Conservation (phyloP, 495 filamentous ascomycete genomes). For the Penicillium paradoxum region DNA sequence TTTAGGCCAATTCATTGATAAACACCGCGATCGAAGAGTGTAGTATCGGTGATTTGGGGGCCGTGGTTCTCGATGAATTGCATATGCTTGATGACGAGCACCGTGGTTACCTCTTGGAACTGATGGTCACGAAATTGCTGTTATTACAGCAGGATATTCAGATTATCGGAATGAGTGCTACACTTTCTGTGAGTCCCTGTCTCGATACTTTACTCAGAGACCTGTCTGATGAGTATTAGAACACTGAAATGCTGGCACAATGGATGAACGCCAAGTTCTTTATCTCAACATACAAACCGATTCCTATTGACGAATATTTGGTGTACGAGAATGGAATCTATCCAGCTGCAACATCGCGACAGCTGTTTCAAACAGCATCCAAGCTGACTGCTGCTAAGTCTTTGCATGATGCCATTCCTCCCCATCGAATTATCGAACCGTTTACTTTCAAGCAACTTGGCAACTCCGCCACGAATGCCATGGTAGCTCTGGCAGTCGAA, state of each 20-base stretch:
- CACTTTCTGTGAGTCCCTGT: constrained; percentile 54
- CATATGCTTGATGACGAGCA: constrained; percentile 79
- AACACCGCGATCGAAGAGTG: constrained; percentile 72
- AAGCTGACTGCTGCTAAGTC: constrained; percentile 42
- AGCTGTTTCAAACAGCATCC: constrained; percentile 57
- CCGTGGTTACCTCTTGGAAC: constrained; percentile 75
- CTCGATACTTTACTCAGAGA: not conserved
- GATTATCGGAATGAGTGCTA: constrained; percentile 81
- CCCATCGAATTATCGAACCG: constrained; percentile 47
- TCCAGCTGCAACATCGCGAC: constrained; percentile 54
- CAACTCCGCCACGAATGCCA: constrained; percentile 61
- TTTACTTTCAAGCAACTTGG: constrained; percentile 57
- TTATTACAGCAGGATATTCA: constrained; percentile 65
- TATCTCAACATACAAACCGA: constrained; percentile 66
- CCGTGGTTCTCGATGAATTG: constrained; percentile 73
- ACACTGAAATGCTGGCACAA: constrained; percentile 59
- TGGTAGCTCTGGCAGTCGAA: constrained; percentile 63
- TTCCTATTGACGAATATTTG: constrained; percentile 71
- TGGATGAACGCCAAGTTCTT: constrained; percentile 73
- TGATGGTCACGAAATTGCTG: constrained; percentile 74
- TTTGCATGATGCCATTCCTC: constrained; percentile 32
- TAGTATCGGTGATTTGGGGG: constrained; percentile 56
- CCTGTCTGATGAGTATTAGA: constrained; percentile 43
- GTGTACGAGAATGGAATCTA: constrained; percentile 73
- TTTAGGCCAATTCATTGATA: constrained; percentile 71